A percentile compares a stretch with the other conserved stretches of the same genome.
These are phyloP conservation scores for Erythrophleum fordii DNA, from an alignment of 306 rosid species.

Conservation along the genomic window DNA sequence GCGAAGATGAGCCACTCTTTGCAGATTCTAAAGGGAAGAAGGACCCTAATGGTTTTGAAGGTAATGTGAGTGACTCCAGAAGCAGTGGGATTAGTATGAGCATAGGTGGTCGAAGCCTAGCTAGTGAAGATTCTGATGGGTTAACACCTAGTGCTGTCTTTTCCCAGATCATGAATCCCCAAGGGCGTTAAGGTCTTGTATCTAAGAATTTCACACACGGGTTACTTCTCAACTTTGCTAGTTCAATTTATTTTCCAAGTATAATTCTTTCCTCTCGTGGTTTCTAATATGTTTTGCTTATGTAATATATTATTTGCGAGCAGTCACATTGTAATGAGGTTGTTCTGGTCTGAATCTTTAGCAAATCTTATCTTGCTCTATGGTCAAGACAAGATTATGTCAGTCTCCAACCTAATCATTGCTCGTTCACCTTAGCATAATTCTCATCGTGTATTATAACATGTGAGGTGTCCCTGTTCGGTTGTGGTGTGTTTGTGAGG, in stretches of 20 bases:
- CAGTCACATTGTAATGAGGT: constrained; percentile 39
- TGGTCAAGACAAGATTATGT: not conserved
- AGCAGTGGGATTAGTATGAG: constrained; percentile 96
- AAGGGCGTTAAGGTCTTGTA: constrained; percentile 73
- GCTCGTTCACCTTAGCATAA: not conserved
- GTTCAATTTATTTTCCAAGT: constrained; percentile 35
- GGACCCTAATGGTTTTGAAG: constrained; percentile 63
- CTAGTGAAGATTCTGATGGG: constrained; percentile 94
- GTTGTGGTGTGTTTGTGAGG: not conserved
- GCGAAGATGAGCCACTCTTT: constrained; percentile 66
- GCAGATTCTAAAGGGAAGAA: constrained; percentile 65
- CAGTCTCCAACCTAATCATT: not conserved
- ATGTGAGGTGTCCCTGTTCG: not conserved
- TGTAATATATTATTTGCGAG: constrained; percentile 52
- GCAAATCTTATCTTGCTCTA: not conserved
- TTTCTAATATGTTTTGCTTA: constrained; percentile 38
- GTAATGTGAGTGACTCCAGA: constrained; percentile 77
- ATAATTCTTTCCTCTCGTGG: constrained; percentile 22
- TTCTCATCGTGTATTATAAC: not conserved
- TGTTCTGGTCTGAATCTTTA: not conserved
- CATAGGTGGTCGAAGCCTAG: constrained; percentile 92
- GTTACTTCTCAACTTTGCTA: not conserved
- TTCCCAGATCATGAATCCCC: constrained; percentile 98
- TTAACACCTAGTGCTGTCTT: constrained; percentile 96
- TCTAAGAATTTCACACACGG: constrained; percentile 24